Base-by-base conservation (phyloP, 1,284 basidiomycete genomes). In the Sphaerobolus stellatus region DNA sequence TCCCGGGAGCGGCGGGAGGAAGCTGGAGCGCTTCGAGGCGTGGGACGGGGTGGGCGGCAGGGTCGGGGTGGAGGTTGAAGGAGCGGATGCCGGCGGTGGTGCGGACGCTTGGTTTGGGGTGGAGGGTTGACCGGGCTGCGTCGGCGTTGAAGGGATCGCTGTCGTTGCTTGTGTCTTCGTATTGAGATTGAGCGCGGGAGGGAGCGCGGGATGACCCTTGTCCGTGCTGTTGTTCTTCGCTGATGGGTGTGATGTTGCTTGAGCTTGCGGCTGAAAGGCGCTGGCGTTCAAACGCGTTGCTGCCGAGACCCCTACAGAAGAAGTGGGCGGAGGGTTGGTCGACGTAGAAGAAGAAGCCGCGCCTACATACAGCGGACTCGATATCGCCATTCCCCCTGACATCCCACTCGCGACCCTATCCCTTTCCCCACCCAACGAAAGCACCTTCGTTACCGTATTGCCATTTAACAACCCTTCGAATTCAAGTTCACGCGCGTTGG, bases 391-490 rank as follows among this genome's bases (percentile, higher is more conserved):
- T 29, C 30, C 24, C 54, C 45, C 25, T 40, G 59, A 11, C 45
- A 34, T 22, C 6, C 22, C 52, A 55, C 24, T 25, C 4, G 28
- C 49, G 16, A 38, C 25, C 27, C 31, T 25, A 20, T 44, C 30
- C 18, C 38, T 51, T 46, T 58, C 34, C 54, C 50, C 62, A 52
- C 68, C 66, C 56, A 88, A 67, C 13, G 79, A 75, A 13, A 89
- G 75, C 40, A 88, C 71, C 65, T 87, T 88, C 18, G 87, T 90
- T 14, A 58, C 52, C 7, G 72, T 70, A 28, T 76, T 75, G 13
- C 77, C 81, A 36, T 80, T 76, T 31, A 93, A 70, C 59, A 92
- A 75, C 18, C 83, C 81, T 63, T 93, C 92, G 62, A 94, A 93
- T 64, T 93, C 91, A 45, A 83, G 78, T 64, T 90, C 88, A 20